These are phyloP conservation scores for Boletus tylopilopsis DNA, from an alignment of 768 basidiomycete species.

Conservation along the genomic window DNA sequence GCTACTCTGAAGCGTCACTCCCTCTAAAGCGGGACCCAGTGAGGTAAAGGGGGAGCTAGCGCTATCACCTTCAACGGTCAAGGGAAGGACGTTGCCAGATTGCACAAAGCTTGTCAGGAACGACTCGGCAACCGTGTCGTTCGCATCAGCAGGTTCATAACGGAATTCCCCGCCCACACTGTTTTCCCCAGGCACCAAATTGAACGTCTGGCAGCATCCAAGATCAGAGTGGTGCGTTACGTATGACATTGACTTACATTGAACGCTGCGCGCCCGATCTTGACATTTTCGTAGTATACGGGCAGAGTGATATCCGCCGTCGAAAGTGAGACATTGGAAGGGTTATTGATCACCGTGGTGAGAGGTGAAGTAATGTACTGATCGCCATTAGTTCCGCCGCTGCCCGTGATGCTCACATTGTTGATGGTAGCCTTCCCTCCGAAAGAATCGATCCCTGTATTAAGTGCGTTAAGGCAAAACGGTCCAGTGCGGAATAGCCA, in stretches of 20 bases:
- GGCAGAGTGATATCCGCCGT: conserved; percentile 58
- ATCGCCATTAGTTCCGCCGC: conserved; percentile 58
- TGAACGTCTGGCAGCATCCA: conserved; percentile 42
- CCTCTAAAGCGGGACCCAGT: conserved; percentile 50
- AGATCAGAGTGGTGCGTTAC: background rate
- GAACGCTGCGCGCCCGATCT: conserved; percentile 58
- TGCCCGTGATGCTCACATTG: conserved; percentile 59
- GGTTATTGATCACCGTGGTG: conserved; percentile 58
- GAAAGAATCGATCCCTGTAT: conserved; percentile 56
- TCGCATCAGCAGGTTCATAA: conserved; percentile 60
- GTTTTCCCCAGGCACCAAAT: conserved; percentile 58
- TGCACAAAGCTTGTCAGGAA: conserved; percentile 63
- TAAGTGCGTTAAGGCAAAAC: background rate
- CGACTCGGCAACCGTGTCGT: conserved; percentile 58
- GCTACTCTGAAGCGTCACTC: conserved; percentile 47
- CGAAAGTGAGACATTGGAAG: conserved; percentile 61
- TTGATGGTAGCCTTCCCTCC: conserved; percentile 47
- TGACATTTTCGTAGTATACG: conserved; percentile 51
- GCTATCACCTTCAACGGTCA: conserved; percentile 58
- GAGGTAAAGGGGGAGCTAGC: conserved; percentile 61
- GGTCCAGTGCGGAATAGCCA: background rate
- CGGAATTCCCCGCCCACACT: conserved; percentile 56
- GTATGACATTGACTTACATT: conserved; percentile 36
- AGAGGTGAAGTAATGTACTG: conserved; percentile 57
- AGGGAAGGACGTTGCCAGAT: conserved; percentile 41